phyloP scores from a whole-genome alignment of 768 basidiomycete species.

The Auriscalpium microsporum region DNA sequence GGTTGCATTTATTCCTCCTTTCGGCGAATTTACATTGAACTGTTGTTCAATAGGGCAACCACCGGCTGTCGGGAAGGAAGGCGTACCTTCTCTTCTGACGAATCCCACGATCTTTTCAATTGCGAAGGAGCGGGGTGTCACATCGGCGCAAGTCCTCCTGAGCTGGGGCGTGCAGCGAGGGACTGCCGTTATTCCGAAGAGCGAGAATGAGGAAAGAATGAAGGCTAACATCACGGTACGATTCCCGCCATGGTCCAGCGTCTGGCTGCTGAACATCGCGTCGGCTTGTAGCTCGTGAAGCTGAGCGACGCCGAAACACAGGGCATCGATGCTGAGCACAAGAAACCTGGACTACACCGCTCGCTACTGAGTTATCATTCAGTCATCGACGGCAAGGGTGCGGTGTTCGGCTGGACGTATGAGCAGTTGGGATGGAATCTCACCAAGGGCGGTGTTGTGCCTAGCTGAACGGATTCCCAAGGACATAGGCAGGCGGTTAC shows the following conservation, averaged over 20 bases:
- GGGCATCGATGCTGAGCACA: slow-evolving; percentile 33
- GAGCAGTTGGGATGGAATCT: slow-evolving; percentile 37
- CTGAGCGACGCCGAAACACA: slow-evolving; percentile 32
- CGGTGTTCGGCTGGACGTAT: slow-evolving; percentile 37
- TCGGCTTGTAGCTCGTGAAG: slow-evolving; percentile 25
- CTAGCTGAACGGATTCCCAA: background rate
- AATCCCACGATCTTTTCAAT: slow-evolving; percentile 19
- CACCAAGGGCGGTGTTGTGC: slow-evolving; percentile 25
- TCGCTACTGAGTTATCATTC: slow-evolving; percentile 21
- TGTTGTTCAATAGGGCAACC: background rate
- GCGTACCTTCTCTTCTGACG: background rate
- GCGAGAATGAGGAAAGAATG: slow-evolving; percentile 35
- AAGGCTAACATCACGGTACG: slow-evolving; percentile 41
- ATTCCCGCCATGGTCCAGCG: background rate
- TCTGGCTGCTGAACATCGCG: background rate
- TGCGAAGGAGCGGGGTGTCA: slow-evolving; percentile 33
- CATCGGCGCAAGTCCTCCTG: slow-evolving; percentile 44
- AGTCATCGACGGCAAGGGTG: slow-evolving; percentile 16
- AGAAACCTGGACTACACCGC: slow-evolving; percentile 31
- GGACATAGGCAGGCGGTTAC: too few relatives aligned
- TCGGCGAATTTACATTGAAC: background rate
- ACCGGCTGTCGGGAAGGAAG: background rate
- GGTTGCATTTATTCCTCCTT: background rate
- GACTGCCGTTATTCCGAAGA: slow-evolving; percentile 48
- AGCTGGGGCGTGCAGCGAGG: slow-evolving; percentile 50